Evolutionary conservation across 2,329 filamentous ascomycete species (phyloP).

Genomic region (Xylariaceae sp.): DNA sequence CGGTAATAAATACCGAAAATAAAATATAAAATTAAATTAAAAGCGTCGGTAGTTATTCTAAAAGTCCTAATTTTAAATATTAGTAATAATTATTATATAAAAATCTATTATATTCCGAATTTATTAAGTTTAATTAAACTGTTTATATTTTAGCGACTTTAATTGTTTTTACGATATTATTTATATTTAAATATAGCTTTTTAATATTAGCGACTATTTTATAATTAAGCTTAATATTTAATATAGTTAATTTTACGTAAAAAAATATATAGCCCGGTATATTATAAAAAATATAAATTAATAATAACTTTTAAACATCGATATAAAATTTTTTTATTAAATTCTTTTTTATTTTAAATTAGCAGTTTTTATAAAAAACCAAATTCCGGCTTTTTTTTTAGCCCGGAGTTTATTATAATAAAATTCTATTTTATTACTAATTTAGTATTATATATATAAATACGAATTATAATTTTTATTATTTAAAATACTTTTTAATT

Average conservation of each 20-base stretch:
- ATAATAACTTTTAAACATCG: neutral
- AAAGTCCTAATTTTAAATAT: conserved; percentile 1
- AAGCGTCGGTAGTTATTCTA: no score
- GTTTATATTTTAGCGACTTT: neutral
- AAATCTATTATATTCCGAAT: neutral
- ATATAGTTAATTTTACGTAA: neutral
- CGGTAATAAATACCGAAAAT: neutral
- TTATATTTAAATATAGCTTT: neutral
- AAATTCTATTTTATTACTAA: neutral
- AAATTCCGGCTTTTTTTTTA: neutral
- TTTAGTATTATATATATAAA: neutral
- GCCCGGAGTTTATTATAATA: neutral
- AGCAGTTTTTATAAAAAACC: neutral
- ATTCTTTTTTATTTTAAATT: neutral
- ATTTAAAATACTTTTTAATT: neutral
- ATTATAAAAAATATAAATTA: neutral
- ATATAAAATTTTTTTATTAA: neutral
- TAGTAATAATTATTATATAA: neutral
- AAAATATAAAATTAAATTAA: neutral
- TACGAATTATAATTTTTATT: neutral
- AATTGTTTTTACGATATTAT: neutral
- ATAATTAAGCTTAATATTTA: neutral
- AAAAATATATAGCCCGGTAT: neutral
- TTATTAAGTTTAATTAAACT: neutral
- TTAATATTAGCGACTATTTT: no score